A percentile compares a stretch with the other conserved stretches of the same genome.
Evolutionary conservation across 768 basidiomycete genomes (phyloP).

Genomic region (Boletus rubroflammeus): DNA sequence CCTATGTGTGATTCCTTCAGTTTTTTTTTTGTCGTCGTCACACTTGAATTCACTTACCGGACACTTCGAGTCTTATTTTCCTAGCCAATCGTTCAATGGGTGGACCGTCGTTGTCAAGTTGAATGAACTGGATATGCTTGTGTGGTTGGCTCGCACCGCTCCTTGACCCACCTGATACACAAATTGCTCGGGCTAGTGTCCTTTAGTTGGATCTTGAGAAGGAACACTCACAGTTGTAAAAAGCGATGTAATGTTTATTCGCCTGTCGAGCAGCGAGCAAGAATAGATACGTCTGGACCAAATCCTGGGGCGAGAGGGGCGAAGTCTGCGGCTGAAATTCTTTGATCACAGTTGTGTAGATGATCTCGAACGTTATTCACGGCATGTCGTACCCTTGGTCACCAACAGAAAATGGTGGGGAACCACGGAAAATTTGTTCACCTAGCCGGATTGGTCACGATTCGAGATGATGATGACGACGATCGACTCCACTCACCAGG

Average conservation of each 20-base stretch:
- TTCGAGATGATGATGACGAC: not conserved
- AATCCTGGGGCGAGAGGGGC: slow-evolving; percentile 74
- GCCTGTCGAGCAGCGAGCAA: slow-evolving; percentile 63
- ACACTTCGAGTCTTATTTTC: slow-evolving; percentile 49
- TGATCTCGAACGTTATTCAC: not conserved
- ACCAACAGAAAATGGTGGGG: slow-evolving; percentile 85
- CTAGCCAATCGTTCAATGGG: slow-evolving; percentile 75
- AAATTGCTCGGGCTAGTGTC: not conserved
- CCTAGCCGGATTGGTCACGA: slow-evolving; percentile 37
- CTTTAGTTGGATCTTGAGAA: not conserved
- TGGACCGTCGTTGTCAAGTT: slow-evolving; percentile 58
- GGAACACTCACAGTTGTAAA: slow-evolving; percentile 76
- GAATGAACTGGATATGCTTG: slow-evolving; percentile 88
- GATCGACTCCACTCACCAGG: slow-evolving; percentile 48
- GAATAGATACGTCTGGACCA: slow-evolving; percentile 73
- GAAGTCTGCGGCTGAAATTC: slow-evolving; percentile 77
- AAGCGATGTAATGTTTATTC: slow-evolving; percentile 65
- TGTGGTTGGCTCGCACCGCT: slow-evolving; percentile 90
- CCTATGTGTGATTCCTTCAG: slow-evolving; percentile 38
- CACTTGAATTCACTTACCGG: slow-evolving; percentile 10
- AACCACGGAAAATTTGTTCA: slow-evolving; percentile 85
- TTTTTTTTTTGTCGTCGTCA: not conserved
- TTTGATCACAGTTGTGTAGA: slow-evolving; percentile 25
- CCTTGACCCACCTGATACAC: slow-evolving; percentile 55
- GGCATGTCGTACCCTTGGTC: slow-evolving; percentile 60